Evolutionary conservation across 2,329 filamentous ascomycete species (phyloP).

Genomic region (Botrytis aclada): DNA sequence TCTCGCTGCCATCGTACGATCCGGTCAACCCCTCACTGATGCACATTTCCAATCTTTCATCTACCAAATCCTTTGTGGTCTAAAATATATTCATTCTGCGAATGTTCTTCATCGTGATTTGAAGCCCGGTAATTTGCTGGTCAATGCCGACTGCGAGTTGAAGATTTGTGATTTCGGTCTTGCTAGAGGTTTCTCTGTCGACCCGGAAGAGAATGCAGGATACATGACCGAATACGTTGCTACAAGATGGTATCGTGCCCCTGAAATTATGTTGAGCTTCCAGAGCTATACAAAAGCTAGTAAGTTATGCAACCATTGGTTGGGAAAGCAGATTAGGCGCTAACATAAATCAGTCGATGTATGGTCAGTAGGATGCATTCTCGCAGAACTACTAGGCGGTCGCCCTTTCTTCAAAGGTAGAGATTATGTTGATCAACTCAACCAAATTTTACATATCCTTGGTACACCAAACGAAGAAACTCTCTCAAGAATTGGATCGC

Average conservation of each 20-base stretch:
- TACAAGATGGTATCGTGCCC: conserved; percentile 96
- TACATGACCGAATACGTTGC: conserved; percentile 99
- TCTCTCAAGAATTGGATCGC: conserved; percentile 86
- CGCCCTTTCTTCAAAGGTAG: conserved; percentile 99
- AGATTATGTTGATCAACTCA: conserved; percentile 98
- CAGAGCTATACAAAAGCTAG: conserved; percentile 99
- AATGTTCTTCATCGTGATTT: conserved; percentile 96
- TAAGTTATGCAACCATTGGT: conserved; percentile 52
- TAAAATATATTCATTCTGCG: conserved; percentile 99
- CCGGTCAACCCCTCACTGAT: conserved; percentile 93
- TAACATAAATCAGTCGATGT: conserved; percentile 73
- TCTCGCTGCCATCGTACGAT: conserved; percentile 94
- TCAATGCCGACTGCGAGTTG: conserved; percentile 98
- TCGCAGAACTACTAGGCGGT: conserved; percentile 91
- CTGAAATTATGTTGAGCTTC: conserved; percentile 99
- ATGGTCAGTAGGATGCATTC: conserved; percentile 97
- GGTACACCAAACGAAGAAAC: conserved; percentile 97
- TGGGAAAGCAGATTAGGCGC: not conserved
- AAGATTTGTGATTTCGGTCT: conserved; percentile 99
- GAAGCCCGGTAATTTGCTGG: conserved; percentile 94
- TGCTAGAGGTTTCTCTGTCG: conserved; percentile 92
- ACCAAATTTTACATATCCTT: conserved; percentile 97
- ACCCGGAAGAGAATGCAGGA: conserved; percentile 95
- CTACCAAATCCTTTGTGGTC: conserved; percentile 97
- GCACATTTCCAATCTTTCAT: conserved; percentile 99